Conservation (phyloP, 495 filamentous ascomycete species). For the Penicillium lagena region DNA sequence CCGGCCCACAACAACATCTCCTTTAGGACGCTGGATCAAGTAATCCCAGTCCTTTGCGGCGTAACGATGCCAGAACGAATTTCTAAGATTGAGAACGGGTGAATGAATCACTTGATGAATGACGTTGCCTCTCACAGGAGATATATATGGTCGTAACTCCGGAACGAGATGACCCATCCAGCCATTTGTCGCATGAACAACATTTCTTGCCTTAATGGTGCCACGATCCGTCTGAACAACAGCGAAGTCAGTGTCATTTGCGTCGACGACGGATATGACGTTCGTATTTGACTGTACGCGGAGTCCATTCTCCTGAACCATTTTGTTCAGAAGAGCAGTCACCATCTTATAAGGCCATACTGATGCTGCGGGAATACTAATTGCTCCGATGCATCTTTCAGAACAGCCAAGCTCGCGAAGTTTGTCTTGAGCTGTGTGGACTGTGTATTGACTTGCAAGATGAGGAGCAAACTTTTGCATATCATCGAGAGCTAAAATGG, state of each 20-base stretch:
- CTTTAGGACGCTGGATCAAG: background rate
- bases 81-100: background rate
- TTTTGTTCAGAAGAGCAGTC: background rate
- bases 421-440: background rate
- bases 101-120: background rate
- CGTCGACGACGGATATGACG: background rate
- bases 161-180: background rate
- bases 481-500: background rate
- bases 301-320: background rate
- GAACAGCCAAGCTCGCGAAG: background rate
- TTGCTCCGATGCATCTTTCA: background rate
- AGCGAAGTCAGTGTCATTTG: background rate
- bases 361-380: background rate
- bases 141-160: background rate
- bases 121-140: background rate
- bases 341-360: conserved; percentile 1
- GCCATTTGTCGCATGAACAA: background rate
- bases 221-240: background rate
- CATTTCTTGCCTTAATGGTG: background rate
- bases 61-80: background rate
- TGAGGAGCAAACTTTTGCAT: background rate
- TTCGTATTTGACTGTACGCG: background rate
- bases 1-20: background rate
- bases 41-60: conserved; percentile 1
- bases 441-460: background rate